Evolutionary conservation across 257 asterid genomes (phyloP).

Genomic region (Jasminum sambac): DNA sequence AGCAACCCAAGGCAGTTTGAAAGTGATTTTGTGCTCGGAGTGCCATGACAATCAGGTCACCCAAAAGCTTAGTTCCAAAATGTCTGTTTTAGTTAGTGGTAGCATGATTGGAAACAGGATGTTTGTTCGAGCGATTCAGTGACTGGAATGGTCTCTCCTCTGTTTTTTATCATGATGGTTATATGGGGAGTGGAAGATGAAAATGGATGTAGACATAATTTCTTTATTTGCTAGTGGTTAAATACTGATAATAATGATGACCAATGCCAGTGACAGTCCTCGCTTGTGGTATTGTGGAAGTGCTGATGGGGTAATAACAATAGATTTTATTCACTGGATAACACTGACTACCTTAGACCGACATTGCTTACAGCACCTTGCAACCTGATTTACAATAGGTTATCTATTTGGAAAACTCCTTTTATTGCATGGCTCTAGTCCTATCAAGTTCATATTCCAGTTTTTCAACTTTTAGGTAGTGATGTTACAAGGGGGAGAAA

Average conservation of each 20-base stretch:
- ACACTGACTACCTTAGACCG: background rate
- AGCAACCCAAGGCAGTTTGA: conserved; percentile 9
- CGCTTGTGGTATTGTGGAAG: background rate
- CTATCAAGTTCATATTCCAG: background rate
- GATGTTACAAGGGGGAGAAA: background rate
- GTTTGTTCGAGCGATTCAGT: background rate
- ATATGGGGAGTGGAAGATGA: conserved; percentile 7
- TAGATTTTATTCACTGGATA: background rate
- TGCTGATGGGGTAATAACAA: background rate
- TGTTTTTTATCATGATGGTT: background rate
- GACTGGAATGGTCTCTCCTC: background rate
- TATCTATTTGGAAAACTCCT: background rate
- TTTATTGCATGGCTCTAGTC: background rate
- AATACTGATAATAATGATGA: background rate
- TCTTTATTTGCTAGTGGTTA: background rate
- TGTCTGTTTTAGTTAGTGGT: background rate
- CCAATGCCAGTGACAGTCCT: background rate
- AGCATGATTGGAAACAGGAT: background rate
- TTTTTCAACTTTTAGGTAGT: background rate
- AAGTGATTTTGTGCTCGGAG: conserved; percentile 8
- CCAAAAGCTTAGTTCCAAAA: background rate
- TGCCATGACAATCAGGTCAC: background rate
- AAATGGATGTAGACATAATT: conserved; percentile 14
- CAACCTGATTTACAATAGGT: background rate
- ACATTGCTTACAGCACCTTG: background rate